A percentile compares a stretch with the other conserved stretches of the same genome.
Evolutionary conservation across 2,329 filamentous ascomycete genomes (phyloP).

Genomic region (Claviceps digitariae): DNA sequence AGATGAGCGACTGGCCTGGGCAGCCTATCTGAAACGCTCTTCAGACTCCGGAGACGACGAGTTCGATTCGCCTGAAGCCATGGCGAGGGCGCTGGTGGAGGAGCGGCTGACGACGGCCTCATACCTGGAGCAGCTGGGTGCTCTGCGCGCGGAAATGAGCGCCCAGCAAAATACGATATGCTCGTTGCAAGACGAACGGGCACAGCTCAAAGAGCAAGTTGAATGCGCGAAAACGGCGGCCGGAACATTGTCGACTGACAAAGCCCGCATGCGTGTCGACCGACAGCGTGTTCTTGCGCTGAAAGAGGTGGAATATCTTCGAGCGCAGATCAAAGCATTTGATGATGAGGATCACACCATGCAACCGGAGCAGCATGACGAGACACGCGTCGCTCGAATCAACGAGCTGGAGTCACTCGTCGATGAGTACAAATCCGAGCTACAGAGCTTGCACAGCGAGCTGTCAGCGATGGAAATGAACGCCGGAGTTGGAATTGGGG

Average conservation of each 20-base stretch:
- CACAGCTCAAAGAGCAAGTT: slow-evolving; percentile 50
- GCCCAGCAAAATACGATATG: slow-evolving; percentile 67
- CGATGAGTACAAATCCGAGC: slow-evolving; percentile 72
- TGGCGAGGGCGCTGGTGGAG: slow-evolving; percentile 72
- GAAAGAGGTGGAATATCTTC: slow-evolving; percentile 89
- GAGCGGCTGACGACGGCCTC: slow-evolving; percentile 69
- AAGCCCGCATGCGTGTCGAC: slow-evolving; percentile 63
- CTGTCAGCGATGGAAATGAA: slow-evolving; percentile 50
- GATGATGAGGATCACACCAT: slow-evolving; percentile 82
- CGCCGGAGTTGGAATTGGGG: slow-evolving; percentile 8
- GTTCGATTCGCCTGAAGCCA: slow-evolving; percentile 76
- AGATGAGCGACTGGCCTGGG: slow-evolving; percentile 79
- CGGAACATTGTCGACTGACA: slow-evolving; percentile 40
- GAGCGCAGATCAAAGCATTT: slow-evolving; percentile 79
- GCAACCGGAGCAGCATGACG: slow-evolving; percentile 65
- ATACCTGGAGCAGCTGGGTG: slow-evolving; percentile 68
- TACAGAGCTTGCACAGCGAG: slow-evolving; percentile 60
- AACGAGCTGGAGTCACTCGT: slow-evolving; percentile 74
- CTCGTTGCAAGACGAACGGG: slow-evolving; percentile 56
- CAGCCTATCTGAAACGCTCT: slow-evolving; percentile 65
- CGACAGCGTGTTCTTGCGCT: slow-evolving; percentile 72
- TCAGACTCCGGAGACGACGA: slow-evolving; percentile 48
- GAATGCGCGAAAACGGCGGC: slow-evolving; percentile 50
- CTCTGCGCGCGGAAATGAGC: slow-evolving; percentile 61
- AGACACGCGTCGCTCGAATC: slow-evolving; percentile 59